Evolutionary conservation across 139 green algal genomes (phyloP).

Genomic region (Volvox reticuliferus): DNA sequence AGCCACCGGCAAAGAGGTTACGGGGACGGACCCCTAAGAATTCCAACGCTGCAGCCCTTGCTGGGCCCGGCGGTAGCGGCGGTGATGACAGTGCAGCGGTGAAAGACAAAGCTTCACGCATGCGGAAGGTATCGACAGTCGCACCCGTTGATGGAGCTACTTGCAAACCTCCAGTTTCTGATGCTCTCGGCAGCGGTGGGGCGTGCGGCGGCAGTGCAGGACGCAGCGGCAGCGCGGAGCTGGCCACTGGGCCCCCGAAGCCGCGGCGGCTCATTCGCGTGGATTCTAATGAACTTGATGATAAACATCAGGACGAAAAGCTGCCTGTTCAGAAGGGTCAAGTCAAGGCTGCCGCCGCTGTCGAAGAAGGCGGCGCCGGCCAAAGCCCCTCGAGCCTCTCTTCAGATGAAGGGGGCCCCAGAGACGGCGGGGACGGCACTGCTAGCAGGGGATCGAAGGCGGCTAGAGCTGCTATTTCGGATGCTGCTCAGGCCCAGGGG

Average conservation of each 20-base stretch:
- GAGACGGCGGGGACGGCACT: not conserved
- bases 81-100: not conserved
- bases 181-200: not conserved
- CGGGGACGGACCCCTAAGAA: not conserved
- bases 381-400: not conserved
- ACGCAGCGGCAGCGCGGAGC: not conserved
- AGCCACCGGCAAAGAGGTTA: conserved; percentile 11
- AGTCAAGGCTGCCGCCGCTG: not conserved
- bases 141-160: not conserved
- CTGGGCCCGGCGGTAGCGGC: not conserved
- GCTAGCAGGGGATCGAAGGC: not conserved
- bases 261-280: not conserved
- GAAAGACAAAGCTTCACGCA: not conserved
- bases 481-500: not conserved
- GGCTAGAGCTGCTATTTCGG: not conserved
- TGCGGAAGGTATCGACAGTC: not conserved
- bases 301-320: not conserved
- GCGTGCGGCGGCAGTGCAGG: not conserved
- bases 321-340: not conserved
- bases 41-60: not conserved
- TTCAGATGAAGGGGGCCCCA: not conserved
- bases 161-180: not conserved
- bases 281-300: conserved; percentile 13
- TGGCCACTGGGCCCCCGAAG: not conserved
- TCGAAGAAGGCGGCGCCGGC: not conserved